Base-by-base conservation (phyloP, 805 yeast genomes). In the Pichia cephalocereana region DNA sequence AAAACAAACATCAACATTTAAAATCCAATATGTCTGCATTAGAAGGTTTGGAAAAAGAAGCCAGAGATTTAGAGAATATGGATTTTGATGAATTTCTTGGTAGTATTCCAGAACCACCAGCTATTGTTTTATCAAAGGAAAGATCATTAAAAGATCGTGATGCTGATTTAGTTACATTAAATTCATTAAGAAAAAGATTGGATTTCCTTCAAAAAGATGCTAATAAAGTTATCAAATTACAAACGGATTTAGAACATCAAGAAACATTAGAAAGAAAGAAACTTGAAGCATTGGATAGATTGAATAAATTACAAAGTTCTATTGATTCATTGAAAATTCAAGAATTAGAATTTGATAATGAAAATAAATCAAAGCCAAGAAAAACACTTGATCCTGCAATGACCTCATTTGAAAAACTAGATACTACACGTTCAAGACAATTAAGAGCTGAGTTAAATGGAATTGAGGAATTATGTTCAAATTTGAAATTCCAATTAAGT, bases 11-110 rank as follows among this genome's bases (percentile, higher is more conserved):
- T 48, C 26, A 48, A 47, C 17, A 28, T 14, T 30, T 40, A 40
- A 28, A 19, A 38, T 45, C 36, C 26, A 47, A 47, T 26, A 49
- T 52, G 23, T 28, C 38, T 4, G 45, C 47, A 17, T 31, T 49
- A 19, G 55, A 52, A 38, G 43, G 32, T n/a, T 72, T 90, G 46
- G 96, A 86, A 60, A 76, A 77, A 14, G 86, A 86, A 69, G 96
- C 96, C 0, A 70, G 95, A 51, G 86, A 84, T 58, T 71, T 91
- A 50, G 97, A 91, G 62, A 82, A 80, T 77, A 83, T 86, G 19
- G 93, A 88, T 54, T 89, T 87, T 57, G 82, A 77, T 28, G 86
- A 80, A 14, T 54, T 57, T 18, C 40, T 48, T n/a, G 54, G 50
- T 12, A 49, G 49, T 32, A 49, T 53, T 9, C 54, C 54, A 1